These are phyloP conservation scores for Pseudozyma sp. DNA, from an alignment of 1,284 basidiomycete genomes.

Conservation along the genomic window DNA sequence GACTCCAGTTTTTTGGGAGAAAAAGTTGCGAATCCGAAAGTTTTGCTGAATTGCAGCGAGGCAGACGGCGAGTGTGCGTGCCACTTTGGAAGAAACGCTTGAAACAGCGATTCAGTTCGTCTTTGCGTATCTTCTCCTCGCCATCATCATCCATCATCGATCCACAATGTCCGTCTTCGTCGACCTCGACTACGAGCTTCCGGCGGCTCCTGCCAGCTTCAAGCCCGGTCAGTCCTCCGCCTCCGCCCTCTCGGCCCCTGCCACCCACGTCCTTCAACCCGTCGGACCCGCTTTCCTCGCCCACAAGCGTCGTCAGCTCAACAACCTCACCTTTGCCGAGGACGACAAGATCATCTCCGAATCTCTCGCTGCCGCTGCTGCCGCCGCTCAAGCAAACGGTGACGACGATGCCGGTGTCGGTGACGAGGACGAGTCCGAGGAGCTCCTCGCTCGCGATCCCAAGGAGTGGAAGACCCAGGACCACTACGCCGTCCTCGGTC, in stretches of 20 bases:
- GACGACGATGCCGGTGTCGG: slow-evolving; percentile 84
- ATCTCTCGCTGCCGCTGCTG: slow-evolving; percentile 67
- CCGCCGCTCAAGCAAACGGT: slow-evolving; percentile 77
- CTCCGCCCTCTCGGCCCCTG: slow-evolving; percentile 54
- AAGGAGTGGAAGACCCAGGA: slow-evolving; percentile 99
- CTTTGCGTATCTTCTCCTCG: background rate
- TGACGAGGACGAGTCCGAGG: slow-evolving; percentile 85
- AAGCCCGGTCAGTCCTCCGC: slow-evolving; percentile 57
- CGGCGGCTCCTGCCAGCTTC: slow-evolving; percentile 60
- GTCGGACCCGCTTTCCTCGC: slow-evolving; percentile 64
- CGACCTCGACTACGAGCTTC: slow-evolving; percentile 61
- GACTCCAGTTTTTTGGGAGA: background rate
- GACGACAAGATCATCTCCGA: slow-evolving; percentile 63
- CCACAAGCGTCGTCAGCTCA: slow-evolving; percentile 62
- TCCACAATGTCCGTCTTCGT: slow-evolving; percentile 58
- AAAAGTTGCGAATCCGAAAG: slow-evolving; percentile 1
- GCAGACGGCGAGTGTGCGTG: slow-evolving; percentile 6
- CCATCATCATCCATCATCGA: slow-evolving; percentile 9
- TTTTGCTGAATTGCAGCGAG: background rate
- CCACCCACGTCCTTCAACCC: slow-evolving; percentile 54
- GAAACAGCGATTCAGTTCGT: background rate
- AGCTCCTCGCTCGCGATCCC: slow-evolving; percentile 82
- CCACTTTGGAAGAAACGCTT: slow-evolving; percentile 34
- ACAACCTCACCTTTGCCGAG: slow-evolving; percentile 59
- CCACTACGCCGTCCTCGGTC: slow-evolving; percentile 94